Conservation (phyloP, 768 basidiomycete species). For the Rhizopogon salebrosus region DNA sequence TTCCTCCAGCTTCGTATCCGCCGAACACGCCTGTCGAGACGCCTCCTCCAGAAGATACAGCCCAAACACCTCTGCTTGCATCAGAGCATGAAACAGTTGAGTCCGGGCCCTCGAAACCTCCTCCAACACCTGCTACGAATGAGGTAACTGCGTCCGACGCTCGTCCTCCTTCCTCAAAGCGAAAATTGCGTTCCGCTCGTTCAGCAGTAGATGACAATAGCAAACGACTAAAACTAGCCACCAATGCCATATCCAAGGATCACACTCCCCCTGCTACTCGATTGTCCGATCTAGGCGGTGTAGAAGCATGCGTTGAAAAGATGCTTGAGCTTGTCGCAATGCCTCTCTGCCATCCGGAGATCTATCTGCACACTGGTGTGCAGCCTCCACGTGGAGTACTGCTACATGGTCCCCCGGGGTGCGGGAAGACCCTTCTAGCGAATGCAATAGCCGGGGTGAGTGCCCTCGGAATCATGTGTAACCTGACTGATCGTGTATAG, state of each 20-base stretch:
- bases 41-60: neutral
- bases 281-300: constrained; percentile 83
- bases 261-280: constrained; percentile 69
- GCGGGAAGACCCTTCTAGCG: constrained; percentile 92
- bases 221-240: constrained; percentile 51
- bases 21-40: neutral
- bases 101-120: neutral
- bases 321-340: constrained; percentile 95
- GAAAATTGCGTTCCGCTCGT: constrained; percentile 56
- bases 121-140: constrained; percentile 12
- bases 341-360: constrained; percentile 92
- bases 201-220: constrained; percentile 41
- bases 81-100: neutral
- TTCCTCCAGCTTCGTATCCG: constrained; percentile 7
- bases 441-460: constrained; percentile 93
- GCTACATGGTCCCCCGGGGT: constrained; percentile 93
- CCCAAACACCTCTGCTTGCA: neutral
- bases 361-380: constrained; percentile 90
- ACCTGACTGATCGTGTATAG: constrained; percentile 33
- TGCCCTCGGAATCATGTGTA: constrained; percentile 5
- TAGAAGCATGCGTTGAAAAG: constrained; percentile 82
- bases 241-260: constrained; percentile 32
- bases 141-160: constrained; percentile 2
- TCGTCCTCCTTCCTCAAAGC: constrained; percentile 40
- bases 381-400: constrained; percentile 90